These are phyloP conservation scores for Prunus salicina DNA, from an alignment of 306 rosid species.

Conservation along the genomic window DNA sequence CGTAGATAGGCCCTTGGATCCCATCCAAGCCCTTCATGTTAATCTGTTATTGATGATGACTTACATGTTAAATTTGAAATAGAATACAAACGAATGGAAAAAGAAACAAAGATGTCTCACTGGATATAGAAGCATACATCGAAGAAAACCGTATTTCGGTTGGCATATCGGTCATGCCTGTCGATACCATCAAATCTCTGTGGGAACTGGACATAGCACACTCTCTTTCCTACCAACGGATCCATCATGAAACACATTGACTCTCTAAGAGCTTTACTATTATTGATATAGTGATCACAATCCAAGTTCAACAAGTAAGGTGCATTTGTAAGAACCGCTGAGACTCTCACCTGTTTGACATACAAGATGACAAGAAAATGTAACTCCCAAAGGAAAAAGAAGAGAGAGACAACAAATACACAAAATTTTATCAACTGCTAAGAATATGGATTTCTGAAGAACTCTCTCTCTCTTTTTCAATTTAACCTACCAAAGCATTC, in stretches of 20 bases:
- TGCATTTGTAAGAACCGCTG: slow-evolving; percentile 65
- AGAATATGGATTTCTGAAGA: neutral
- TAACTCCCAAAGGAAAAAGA: neutral
- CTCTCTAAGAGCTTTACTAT: slow-evolving; percentile 62
- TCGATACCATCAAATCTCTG: slow-evolving; percentile 47
- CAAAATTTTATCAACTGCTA: neutral
- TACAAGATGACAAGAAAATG: neutral
- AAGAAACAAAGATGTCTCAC: neutral
- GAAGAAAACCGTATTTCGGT: slow-evolving; percentile 42
- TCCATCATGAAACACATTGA: slow-evolving; percentile 92
- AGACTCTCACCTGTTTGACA: slow-evolving; percentile 58
- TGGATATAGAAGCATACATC: slow-evolving; percentile 40
- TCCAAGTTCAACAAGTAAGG: slow-evolving; percentile 69
- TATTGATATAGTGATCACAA: slow-evolving; percentile 58
- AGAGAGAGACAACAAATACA: neutral
- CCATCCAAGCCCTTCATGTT: slow-evolving; percentile 87
- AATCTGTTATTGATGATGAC: slow-evolving; percentile 34
- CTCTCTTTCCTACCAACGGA: slow-evolving; percentile 48
- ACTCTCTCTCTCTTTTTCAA: neutral
- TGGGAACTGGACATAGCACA: slow-evolving; percentile 65
- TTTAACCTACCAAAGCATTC: slow-evolving; percentile 59
- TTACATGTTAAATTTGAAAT: neutral
- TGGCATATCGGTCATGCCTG: slow-evolving; percentile 33
- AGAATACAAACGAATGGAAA: neutral
- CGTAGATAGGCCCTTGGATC: slow-evolving; percentile 71